Evolutionary conservation across 129 eudicot genomes (phyloP), one percentile per base, ranked within the genome.

Genomic region (Scalesia atractyloides): DNA sequence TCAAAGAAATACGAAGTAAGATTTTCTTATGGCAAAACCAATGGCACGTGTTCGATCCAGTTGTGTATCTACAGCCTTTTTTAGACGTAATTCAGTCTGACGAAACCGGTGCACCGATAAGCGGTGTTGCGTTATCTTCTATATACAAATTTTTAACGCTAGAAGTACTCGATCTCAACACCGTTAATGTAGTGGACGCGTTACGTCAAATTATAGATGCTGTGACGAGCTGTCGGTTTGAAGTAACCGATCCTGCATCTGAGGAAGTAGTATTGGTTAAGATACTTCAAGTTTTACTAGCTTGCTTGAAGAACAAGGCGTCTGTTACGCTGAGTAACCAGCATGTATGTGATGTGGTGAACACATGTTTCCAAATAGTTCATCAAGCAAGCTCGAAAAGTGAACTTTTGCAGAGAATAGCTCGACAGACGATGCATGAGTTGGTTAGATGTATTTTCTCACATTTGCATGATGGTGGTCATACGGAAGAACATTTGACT

Each of bases 391-490:
- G 89, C 64, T 74, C 90, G 3, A 88, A 91, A 79, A 66, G 97
- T 74, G 97, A 91, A 75, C 81, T 91, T 73, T 76, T 91, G 67
- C 96, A 86, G 87, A 75, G 96, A 62, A 86, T 88, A 79, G 92
- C 97, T 50, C 86, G 95, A 61, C 95, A 88, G 67, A 84, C 96
- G 1, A 88, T 91, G 97, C 92, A 88, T 77, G 97, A 88, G 70
- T 80, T 88, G 54, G 82, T 91, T 16, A 78, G 97, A 70, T 86
- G 92, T 82, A 86, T 91, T 75, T 91, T 91, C 68, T 75, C 92
- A 41, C 96, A 88, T 76, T 90, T 91, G 56, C 86, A 84, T 17
- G 66, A 88, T 56, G 80, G 84, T 70, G 83, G 77, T 82, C 56
- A 76, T 65, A 69, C 68, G 20, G 90, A 82, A 26, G 69, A 64